Evolutionary conservation across 225 moss, liverwort and hornwort genomes (phyloP), one percentile per base, ranked within the genome.

Genomic region (Asterella californica): DNA sequence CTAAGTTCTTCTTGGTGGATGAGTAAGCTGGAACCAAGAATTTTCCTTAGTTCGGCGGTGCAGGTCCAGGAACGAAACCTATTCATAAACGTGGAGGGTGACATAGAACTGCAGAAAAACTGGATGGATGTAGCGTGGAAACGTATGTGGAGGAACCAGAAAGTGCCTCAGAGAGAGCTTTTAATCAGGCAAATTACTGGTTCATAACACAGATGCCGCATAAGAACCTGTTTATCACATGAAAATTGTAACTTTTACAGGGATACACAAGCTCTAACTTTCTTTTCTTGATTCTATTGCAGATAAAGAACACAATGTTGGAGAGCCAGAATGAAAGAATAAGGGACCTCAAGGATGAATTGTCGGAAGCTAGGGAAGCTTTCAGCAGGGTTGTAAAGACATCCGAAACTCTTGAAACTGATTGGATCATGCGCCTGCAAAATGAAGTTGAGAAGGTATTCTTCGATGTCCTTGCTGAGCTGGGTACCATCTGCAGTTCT

Each of bases 241-340:
- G 42, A 57, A 24, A 57, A 19, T 24, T 24, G 0, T 57, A 54
- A 10, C 54, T 24, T 10, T 62, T 25, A 6, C 1, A 62, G 62
- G 4, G 22, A 25, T n/a, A 27, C 63, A 64, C 29, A 64, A 34
- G 49, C 72, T 50, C 74, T 74, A 18, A 32, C 17, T 14, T 27
- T 21, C 72, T 18, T 6, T n/a, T 15, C 33, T 53, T 5, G 33
- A 1, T 46, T 42, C 27, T 62, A 48, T 19, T 19, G 79, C 83
- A 91, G 91, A 78, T 91, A 6, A 91, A 91, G 55, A 89, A 81
- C 77, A 89, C 86, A 78, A 91, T 91, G 89, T 75, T 91, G 15
- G 91, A 89, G 18, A 88, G 86, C 81, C 91, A 91, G 45, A 91
- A 91, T 81, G 91, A 87, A 57, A 85, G 81, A 7, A 87, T 89